Percentiles rank a stretch among this genome's conserved stretches.
These are phyloP conservation scores for Scytalidium sp. DNA, from an alignment of 2,329 filamentous ascomycete species.

Conservation along the genomic window DNA sequence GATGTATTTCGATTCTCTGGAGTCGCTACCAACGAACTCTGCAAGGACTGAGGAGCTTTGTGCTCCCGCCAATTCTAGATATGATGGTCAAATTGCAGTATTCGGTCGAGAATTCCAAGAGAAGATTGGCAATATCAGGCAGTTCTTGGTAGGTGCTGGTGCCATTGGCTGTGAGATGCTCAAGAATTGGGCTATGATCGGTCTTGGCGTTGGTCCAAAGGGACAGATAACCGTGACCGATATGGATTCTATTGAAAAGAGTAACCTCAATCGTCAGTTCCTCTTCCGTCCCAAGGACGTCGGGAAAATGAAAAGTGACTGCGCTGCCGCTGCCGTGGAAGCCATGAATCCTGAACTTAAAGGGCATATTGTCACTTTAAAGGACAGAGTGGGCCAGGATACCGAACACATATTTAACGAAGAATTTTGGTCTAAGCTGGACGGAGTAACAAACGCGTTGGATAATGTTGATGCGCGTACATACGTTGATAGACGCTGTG, in stretches of 20 bases:
- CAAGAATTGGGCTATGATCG: constrained; percentile 99
- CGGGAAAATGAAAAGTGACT: constrained; percentile 94
- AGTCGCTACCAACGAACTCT: constrained; percentile 77
- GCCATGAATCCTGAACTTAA: constrained; percentile 92
- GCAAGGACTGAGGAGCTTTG: constrained; percentile 82
- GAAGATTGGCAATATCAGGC: constrained; percentile 83
- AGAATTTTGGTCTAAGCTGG: constrained; percentile 80
- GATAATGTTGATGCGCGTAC: constrained; percentile 97
- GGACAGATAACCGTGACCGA: constrained; percentile 93
- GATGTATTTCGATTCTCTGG: constrained; percentile 97
- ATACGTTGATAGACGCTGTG: constrained; percentile 92
- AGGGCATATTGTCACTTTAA: constrained; percentile 80
- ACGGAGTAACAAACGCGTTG: constrained; percentile 93
- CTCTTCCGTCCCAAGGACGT: constrained; percentile 92
- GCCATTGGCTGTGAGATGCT: constrained; percentile 99
- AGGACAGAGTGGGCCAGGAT: constrained; percentile 86
- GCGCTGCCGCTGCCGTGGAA: constrained; percentile 84
- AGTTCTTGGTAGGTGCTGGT: constrained; percentile 94
- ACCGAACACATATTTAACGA: constrained; percentile 96
- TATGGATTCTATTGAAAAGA: constrained; percentile 98
- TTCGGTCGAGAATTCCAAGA: constrained; percentile 93
- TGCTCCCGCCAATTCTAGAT: constrained; percentile 79
- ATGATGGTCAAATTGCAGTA: constrained; percentile 96
- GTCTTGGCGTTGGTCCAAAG: constrained; percentile 80
- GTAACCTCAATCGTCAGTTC: constrained; percentile 97